phyloP scores from a whole-genome alignment of 345 rosid species.

The Bruguiera parviflora region DNA sequence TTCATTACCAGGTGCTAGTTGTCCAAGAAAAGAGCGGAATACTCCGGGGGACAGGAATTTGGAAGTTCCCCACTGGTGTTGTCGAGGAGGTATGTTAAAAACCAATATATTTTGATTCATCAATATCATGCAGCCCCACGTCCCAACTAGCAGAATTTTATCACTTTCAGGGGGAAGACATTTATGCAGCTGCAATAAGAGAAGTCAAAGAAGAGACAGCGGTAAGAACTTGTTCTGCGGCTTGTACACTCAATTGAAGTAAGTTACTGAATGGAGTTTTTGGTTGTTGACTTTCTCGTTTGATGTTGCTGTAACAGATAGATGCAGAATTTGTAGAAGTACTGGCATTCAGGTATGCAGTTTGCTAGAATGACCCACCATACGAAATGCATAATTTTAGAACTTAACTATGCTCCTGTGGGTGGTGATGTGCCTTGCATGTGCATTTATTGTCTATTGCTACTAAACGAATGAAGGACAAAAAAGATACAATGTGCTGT shows the following conservation, averaged over 20 bases:
- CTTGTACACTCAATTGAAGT: background rate
- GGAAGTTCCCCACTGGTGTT: conserved; percentile 91
- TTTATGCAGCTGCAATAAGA: conserved; percentile 68
- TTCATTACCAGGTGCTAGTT: conserved; percentile 51
- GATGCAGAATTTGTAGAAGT: conserved; percentile 71
- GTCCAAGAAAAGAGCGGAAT: conserved; percentile 76
- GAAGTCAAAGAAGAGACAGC: conserved; percentile 96
- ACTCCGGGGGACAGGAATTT: conserved; percentile 50
- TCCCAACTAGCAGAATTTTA: conserved; percentile 3
- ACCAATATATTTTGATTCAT: background rate
- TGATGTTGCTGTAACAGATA: conserved; percentile 48
- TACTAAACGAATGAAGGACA: background rate
- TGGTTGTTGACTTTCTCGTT: no score
- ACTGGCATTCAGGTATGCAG: conserved; percentile 70
- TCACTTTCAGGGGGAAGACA: conserved; percentile 70
- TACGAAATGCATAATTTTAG: background rate
- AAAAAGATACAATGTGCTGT: no score
- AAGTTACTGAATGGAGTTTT: background rate
- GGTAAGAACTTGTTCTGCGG: conserved; percentile 39
- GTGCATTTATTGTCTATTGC: background rate
- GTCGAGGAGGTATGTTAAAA: conserved; percentile 57
- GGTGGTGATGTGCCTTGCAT: background rate
- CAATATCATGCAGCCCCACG: background rate
- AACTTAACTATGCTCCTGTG: no score
- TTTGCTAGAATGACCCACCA: background rate